Evolutionary conservation across 1,284 basidiomycete species (phyloP), one percentile per base, ranked within the genome.

Genomic region (Cutaneotrichosporon sp.): DNA sequence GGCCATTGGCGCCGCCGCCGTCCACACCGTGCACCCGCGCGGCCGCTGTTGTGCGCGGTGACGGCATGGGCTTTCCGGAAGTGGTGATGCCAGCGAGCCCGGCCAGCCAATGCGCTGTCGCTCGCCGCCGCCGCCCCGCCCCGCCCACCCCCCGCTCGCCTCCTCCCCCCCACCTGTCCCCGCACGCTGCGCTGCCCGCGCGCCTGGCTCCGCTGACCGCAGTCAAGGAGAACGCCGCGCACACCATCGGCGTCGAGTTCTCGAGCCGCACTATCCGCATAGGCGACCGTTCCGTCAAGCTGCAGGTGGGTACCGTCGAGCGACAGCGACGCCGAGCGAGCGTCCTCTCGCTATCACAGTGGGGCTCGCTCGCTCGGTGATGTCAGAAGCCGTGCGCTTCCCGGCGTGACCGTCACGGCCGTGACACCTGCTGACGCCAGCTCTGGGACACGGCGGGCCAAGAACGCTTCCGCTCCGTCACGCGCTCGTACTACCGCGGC

Each of bases 401-500:
- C n/a, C 22, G 45, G 14, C 25, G 46, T 67, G 64, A 52, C 20
- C 45, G n/a, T 22, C 22, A 29, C 46, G n/a, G n/a, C 5, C 27
- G 9, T 22, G 31, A 52, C 29, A 20, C 4, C 4, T 29, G 34
- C 53, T 54, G 25, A 54, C 53, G 9, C 31, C 56, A 97, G 90
- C 81, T 97, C 56, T 97, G 94, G 94, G 94, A 97, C 79, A 97
- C 93, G n/a, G 93, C 93, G 42, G 93, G 93, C 20, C 94, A 97
- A 80, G 94, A 97, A 79, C 85, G 94, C 65, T 97, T 97, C 77
- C 85, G 92, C 70, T 95, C 92, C n/a, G 95, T 99, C 16, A 98
- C 95, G 13, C 83, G 95, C 66, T 95, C 91, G 73, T 98, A 99
- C 79, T 98, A 98, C 79, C 87, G 95, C 68, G 94, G 94, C 22